Conservation (phyloP, 768 basidiomycete species). For the Porphyrellus cyaneotinctus region DNA sequence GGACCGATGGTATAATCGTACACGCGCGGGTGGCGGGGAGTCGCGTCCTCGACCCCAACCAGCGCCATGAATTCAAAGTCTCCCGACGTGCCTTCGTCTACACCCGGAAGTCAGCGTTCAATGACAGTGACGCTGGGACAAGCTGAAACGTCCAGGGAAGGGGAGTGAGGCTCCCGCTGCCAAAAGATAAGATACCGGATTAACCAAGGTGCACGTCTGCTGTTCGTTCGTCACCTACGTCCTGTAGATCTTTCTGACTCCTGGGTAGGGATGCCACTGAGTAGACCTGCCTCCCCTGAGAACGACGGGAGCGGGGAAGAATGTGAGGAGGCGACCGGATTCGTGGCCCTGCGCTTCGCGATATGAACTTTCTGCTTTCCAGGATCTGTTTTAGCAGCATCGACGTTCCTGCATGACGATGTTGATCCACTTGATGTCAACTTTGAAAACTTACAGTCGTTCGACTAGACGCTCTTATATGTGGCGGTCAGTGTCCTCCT, state of each 20-base stretch:
- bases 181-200: no score
- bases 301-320: constrained; percentile 46
- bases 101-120: neutral
- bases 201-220: constrained; percentile 4
- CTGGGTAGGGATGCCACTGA: neutral
- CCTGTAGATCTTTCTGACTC: constrained; percentile 44
- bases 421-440: neutral
- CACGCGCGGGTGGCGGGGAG: constrained; percentile 7
- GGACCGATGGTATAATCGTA: constrained; percentile 1
- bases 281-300: constrained; percentile 33
- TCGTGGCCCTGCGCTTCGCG: constrained; percentile 58
- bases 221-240: constrained; percentile 31
- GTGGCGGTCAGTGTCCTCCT: constrained; percentile 60
- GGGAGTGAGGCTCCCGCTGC: no score
- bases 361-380: constrained; percentile 53
- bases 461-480: constrained; percentile 64
- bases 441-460: constrained; percentile 37
- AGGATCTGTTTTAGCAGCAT: constrained; percentile 22
- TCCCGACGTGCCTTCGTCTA: constrained; percentile 52
- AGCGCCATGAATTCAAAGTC: constrained; percentile 45
- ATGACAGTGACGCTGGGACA: neutral
- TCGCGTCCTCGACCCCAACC: constrained; percentile 36
- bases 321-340: constrained; percentile 46
- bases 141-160: neutral
- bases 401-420: neutral